These are phyloP conservation scores for Karstenula rhodostoma DNA, from an alignment of 2,329 filamentous ascomycete genomes.

Conservation along the genomic window DNA sequence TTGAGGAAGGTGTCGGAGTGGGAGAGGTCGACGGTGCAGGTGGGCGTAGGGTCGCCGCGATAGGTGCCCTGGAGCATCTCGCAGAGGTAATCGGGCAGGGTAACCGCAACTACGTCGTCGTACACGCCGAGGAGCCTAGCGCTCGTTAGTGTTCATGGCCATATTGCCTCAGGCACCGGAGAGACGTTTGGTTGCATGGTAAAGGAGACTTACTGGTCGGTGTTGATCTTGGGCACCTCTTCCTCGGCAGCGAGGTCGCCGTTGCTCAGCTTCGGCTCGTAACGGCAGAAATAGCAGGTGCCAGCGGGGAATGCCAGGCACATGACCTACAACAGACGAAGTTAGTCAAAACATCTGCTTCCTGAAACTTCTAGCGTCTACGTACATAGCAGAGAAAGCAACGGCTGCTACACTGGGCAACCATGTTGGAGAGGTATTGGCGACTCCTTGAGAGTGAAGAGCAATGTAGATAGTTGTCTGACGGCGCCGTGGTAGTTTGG, in stretches of 20 bases:
- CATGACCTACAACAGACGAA: not conserved
- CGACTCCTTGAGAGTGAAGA: too few relatives aligned
- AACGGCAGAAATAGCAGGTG: not conserved
- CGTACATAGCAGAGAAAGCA: too few relatives aligned
- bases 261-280: not conserved
- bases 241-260: not conserved
- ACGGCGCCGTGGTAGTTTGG: too few relatives aligned
- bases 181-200: too few relatives aligned
- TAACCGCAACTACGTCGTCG: not conserved
- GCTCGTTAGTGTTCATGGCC: too few relatives aligned
- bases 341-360: not conserved
- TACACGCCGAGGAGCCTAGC: not conserved
- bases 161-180: too few relatives aligned
- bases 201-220: too few relatives aligned
- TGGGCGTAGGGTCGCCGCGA: not conserved
- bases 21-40: conserved; percentile 2
- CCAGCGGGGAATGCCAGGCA: not conserved
- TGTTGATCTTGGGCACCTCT: too few relatives aligned
- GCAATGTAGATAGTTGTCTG: too few relatives aligned
- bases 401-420: too few relatives aligned
- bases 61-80: not conserved
- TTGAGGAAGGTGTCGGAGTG: not conserved
- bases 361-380: too few relatives aligned
- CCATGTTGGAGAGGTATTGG: too few relatives aligned
- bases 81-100: not conserved